Percentiles rank a stretch among this genome's conserved stretches.
Conservation (phyloP, 2,329 filamentous ascomycete species). For the Colletotrichum caudatum region DNA sequence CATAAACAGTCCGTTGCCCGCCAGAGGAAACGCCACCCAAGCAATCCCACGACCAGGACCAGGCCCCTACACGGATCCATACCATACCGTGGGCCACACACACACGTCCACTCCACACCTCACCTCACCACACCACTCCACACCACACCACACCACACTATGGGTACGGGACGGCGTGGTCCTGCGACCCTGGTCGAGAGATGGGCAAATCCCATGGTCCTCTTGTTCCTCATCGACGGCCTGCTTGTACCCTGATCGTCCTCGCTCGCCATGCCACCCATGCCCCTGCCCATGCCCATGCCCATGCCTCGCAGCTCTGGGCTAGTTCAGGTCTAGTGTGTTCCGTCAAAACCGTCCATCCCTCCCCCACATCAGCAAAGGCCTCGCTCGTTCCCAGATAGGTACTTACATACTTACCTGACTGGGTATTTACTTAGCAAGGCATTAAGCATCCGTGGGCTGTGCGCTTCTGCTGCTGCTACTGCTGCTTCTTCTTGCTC, state of each 20-base stretch:
- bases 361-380: conserved; percentile 50
- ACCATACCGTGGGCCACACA: too few species aligned
- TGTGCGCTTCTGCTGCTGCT: conserved; percentile 29
- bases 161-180: conserved; percentile 41
- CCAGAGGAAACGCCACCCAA: conserved; percentile 43
- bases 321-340: conserved; percentile 55
- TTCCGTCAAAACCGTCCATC: conserved; percentile 50
- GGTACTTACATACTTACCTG: too few species aligned
- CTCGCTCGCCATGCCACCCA: conserved; percentile 50
- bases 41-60: conserved; percentile 42
- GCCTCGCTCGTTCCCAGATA: conserved; percentile 47
- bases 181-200: conserved; percentile 36
- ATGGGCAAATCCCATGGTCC: conserved; percentile 37
- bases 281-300: conserved; percentile 52
- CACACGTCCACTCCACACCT: too few species aligned
- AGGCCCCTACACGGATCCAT: conserved; percentile 28
- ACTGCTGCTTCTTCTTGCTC: conserved; percentile 43
- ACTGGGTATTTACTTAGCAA: conserved; percentile 46
- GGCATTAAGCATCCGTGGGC: conserved; percentile 48
- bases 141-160: not conserved
- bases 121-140: too few species aligned
- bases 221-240: conserved; percentile 38
- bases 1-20: conserved; percentile 40
- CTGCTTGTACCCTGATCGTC: conserved; percentile 46
- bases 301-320: conserved; percentile 53